Conservation (phyloP, 1,139 yeast genomes). For the Scheffersomyces segobiensis region DNA sequence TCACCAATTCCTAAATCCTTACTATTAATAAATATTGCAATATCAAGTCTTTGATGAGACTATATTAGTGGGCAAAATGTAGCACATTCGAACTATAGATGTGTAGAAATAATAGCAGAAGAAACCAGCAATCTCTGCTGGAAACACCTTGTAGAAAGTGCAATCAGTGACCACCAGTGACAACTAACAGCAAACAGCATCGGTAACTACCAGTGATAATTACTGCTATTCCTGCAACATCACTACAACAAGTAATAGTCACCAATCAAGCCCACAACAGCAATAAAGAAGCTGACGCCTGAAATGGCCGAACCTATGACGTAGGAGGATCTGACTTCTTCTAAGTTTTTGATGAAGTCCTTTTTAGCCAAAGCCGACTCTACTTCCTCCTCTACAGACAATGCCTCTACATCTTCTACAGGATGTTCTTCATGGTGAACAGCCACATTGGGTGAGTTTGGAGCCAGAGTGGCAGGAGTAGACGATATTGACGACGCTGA, state of each 20-base stretch:
- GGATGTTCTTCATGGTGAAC: conserved; percentile 3
- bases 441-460: conserved; percentile 31
- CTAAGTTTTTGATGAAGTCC: conserved; percentile 35
- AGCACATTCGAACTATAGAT: background rate
- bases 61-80: background rate
- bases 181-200: background rate
- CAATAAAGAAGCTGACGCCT: conserved; percentile 43
- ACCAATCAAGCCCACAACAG: conserved; percentile 51
- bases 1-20: background rate
- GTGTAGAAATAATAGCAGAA: background rate
- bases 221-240: background rate
- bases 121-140: background rate
- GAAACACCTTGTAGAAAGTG: background rate
- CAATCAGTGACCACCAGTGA: background rate
- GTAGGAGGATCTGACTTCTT: conserved; percentile 31
- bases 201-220: background rate
- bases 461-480: conserved; percentile 31
- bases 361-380: conserved; percentile 42
- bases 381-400: conserved; percentile 42
- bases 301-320: conserved; percentile 38
- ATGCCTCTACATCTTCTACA: conserved; percentile 5
- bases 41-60: background rate
- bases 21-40: conserved; percentile 1
- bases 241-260: conserved; percentile 35
- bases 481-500: conserved; percentile 22